Base-by-base conservation (phyloP, 495 filamentous ascomycete genomes). In the Penicillium roqueforti region DNA sequence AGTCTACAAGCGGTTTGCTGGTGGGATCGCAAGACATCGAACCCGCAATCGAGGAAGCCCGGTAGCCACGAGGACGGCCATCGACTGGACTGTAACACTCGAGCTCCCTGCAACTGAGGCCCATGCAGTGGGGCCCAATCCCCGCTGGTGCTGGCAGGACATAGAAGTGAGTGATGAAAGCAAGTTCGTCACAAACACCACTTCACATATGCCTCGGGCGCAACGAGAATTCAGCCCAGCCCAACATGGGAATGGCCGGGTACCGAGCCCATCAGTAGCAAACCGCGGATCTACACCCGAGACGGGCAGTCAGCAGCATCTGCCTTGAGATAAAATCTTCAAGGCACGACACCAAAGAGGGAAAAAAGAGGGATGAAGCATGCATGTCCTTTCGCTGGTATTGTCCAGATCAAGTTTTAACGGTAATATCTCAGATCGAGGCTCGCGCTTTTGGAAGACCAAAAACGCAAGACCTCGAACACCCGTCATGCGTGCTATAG, bases 371-470 rank as follows among this genome's bases (percentile, higher is more conserved):
- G 46, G 36, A 53, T 56, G 47, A 61, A 66, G 61, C 66, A 56
- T 55, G 74, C 74, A 77, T 71, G 74, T 74, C 67, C 74, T 77
- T 77, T 76, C 74, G 74, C 74, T 76, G 74, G 74, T 74, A 76
- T 77, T 70, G 67, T 70, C 74, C 74, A 76, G 74, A 76, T 76
- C 74, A 77, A 77, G 74, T 77, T 77, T 64, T 59, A 75, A 76
- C 74, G 74, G 74, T 76, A 66, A 61, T 65, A 22, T 77, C 74
- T 76, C 74, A 77, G 74, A 71, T 68, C 72, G 61, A 67, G 55
- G 51, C 53, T 58, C 25, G 59, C 50, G 49, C 57, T 57, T 56
- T 53, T 40, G 59, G 63, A 16, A 20, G 26, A 41, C 23, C 37
- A 39, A 41, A 51, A 51, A 3, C 25, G 58, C 57, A 47, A 66